These are phyloP conservation scores for cucumber (Cucumis sativus) DNA, from an alignment of 306 rosid species.

Conservation along the genomic window DNA sequence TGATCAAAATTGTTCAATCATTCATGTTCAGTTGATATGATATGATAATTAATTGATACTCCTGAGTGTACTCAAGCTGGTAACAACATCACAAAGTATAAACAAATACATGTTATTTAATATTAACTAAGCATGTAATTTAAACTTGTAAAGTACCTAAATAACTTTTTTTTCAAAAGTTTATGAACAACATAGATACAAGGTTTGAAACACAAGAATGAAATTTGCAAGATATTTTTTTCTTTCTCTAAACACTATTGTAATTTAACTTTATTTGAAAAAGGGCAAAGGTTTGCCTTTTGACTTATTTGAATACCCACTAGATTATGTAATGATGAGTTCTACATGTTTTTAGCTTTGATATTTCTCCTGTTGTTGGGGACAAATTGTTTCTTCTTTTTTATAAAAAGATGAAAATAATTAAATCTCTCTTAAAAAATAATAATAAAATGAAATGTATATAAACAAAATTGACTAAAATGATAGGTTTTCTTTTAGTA, in stretches of 20 bases:
- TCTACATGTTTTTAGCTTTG: neutral
- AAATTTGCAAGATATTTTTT: neutral
- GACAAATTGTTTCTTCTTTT: neutral
- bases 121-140: no score
- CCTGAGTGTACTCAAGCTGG: no score
- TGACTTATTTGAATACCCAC: neutral
- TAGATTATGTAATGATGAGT: neutral
- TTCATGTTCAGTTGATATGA: no score
- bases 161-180: neutral
- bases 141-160: neutral
- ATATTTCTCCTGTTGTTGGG: neutral
- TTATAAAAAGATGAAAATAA: neutral
- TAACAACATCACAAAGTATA: no score
- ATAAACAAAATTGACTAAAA: no score
- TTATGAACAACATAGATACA: neutral
- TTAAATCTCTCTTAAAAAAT: neutral
- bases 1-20: no score
- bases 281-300: neutral
- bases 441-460: no score
- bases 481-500: no score
- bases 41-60: no score
- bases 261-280: neutral
- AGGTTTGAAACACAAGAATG: neutral
- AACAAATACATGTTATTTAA: no score
- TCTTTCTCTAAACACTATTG: neutral